Base-by-base conservation (phyloP, 2,329 filamentous ascomycete species). In the Stromatinia cepivora region DNA sequence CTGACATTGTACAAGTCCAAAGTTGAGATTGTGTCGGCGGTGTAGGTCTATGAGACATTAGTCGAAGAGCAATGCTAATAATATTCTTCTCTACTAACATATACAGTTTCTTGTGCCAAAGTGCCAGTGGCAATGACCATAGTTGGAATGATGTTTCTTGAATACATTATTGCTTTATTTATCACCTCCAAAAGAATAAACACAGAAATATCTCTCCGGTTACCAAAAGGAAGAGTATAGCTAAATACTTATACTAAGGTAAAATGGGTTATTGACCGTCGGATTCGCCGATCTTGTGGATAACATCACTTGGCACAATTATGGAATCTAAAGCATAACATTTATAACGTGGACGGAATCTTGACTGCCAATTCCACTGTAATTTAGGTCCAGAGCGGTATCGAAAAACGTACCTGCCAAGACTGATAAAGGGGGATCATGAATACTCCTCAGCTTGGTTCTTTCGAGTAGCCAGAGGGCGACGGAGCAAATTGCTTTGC, bases 1-100 rank as follows among this genome's bases (percentile, higher is more conserved):
- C 50, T 69, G 15, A 50, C 52, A 50, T 69, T 69, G 42, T 69
- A 69, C n/a, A 69, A n/a, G 25, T 50, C 31, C 22, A 69, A 31
- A 20, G 39, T 48, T 3, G 67, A 57, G 13, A 69, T 46, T 28
- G 42, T 66, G 4, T 39, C 63, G 52, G 61, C 31, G 17, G 52
- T 65, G 31, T 66, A 69, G 15, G 61, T 66, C 67, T 69, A 48
- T 17, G n/a, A 20, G 7, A 8, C 11, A 66, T 66, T 58, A 57
- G 61, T 42, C 48, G n/a, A 5, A 25, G 22, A 31, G 34, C 28
- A 56, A 48, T 48, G 34, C 9, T 48, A 22, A 34, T 50, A 5
- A 31, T 31, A 42, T 42, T 45, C 22, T 20, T 58, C 22, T 46
- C 25, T 39, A 52, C 66, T 48, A 28, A 69, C 66, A 56, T 64